Conservation (phyloP, 2,329 filamentous ascomycete genomes). For the Fusarium sp. region DNA sequence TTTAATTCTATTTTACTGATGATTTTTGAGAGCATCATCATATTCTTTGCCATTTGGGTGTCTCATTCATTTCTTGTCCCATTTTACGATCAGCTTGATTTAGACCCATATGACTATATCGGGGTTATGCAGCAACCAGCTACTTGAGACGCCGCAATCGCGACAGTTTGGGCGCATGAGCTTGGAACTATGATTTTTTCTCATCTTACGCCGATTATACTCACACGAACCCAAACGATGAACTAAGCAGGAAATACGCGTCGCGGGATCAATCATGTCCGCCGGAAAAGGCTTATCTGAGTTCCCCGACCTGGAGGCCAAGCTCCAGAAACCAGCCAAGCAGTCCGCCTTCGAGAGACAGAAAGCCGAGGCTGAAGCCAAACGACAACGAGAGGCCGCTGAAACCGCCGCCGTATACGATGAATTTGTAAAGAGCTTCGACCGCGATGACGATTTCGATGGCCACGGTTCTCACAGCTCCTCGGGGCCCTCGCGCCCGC, state of each 20-base stretch:
- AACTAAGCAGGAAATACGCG: background rate
- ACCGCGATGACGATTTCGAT: conserved; percentile 62
- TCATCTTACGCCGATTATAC: background rate
- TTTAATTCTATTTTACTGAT: too few relatives aligned
- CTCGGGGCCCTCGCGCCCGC: conserved; percentile 34
- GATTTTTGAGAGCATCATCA: too few relatives aligned
- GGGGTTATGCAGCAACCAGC: conserved; percentile 33
- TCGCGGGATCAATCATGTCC: conserved; percentile 51
- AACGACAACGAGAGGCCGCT: conserved; percentile 80
- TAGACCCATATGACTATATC: conserved; percentile 17
- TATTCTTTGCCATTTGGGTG: too few relatives aligned
- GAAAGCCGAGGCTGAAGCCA: conserved; percentile 87
- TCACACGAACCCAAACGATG: conserved; percentile 19
- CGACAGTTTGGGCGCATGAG: conserved; percentile 11
- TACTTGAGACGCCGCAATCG: conserved; percentile 11
- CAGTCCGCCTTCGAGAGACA: conserved; percentile 89
- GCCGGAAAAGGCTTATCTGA: conserved; percentile 57
- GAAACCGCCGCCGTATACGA: conserved; percentile 88
- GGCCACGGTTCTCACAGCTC: conserved; percentile 17
- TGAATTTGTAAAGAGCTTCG: conserved; percentile 85
- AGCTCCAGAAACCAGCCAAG: conserved; percentile 80
- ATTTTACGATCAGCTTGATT: background rate
- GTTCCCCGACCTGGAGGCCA: conserved; percentile 77
- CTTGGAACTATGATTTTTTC: background rate
- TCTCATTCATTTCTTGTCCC: too few relatives aligned